A percentile compares a stretch with the other conserved stretches of the same genome.
Evolutionary conservation across 495 filamentous ascomycete species (phyloP).

Genomic region (Penicillium bialowiezense): DNA sequence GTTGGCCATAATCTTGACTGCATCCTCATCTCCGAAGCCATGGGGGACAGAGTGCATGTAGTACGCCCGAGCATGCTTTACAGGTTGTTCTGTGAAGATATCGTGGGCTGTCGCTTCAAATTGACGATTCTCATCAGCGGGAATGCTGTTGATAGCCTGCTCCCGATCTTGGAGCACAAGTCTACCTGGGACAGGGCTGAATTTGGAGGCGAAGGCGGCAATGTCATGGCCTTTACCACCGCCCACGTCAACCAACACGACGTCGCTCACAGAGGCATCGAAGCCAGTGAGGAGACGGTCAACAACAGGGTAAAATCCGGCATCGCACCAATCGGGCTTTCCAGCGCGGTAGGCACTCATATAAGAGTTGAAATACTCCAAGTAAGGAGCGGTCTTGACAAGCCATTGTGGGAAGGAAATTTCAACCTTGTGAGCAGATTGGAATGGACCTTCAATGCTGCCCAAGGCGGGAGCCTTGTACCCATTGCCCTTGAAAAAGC

Average conservation of each 20-base stretch:
- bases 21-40: constrained; percentile 48
- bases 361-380: constrained; percentile 26
- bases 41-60: constrained; percentile 47
- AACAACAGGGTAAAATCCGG: constrained; percentile 48
- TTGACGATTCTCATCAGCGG: constrained; percentile 3
- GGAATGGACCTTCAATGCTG: constrained; percentile 26
- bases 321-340: constrained; percentile 46
- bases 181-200: constrained; percentile 30
- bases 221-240: constrained; percentile 51
- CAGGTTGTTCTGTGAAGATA: constrained; percentile 53
- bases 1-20: constrained; percentile 40
- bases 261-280: constrained; percentile 14
- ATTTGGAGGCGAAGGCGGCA: constrained; percentile 29
- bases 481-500: constrained; percentile 21
- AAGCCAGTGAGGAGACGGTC: constrained; percentile 26
- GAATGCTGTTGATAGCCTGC: constrained; percentile 35
- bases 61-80: constrained; percentile 37
- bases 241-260: constrained; percentile 55
- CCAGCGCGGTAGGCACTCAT: constrained; percentile 46
- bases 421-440: constrained; percentile 26
- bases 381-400: constrained; percentile 11
- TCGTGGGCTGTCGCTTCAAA: constrained; percentile 34
- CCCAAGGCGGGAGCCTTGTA: constrained; percentile 26
- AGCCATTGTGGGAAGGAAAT: constrained; percentile 29
- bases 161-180: constrained; percentile 50